These are phyloP conservation scores for Candida glucosophila DNA, from an alignment of 1,139 yeast genomes.

Conservation along the genomic window DNA sequence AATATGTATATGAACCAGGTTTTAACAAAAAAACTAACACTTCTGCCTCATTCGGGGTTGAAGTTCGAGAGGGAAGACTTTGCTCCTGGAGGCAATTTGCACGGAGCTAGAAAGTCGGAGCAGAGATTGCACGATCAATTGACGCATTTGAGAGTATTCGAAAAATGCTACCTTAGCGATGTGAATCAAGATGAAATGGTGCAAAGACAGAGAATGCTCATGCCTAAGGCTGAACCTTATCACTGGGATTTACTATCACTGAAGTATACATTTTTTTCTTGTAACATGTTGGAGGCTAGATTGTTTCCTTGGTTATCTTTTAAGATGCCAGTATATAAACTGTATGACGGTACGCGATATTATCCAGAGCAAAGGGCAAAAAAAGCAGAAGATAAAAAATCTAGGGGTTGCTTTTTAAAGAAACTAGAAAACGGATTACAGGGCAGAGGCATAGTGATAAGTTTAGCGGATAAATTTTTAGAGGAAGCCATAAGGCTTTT, in stretches of 20 bases:
- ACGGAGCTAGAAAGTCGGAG: no score
- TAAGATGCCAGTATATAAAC: constrained; percentile 15
- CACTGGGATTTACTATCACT: no score
- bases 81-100: no score
- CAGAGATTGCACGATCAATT: constrained; percentile 31
- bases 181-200: not conserved
- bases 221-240: not conserved
- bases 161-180: constrained; percentile 28
- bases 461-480: constrained; percentile 24
- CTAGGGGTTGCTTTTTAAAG: constrained; percentile 8
- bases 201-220: not conserved
- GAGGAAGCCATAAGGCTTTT: constrained; percentile 20
- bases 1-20: no score
- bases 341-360: constrained; percentile 13
- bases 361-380: not conserved
- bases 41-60: no score
- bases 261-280: not conserved
- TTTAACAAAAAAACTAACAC: no score
- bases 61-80: no score
- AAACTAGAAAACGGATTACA: constrained; percentile 13
- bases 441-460: constrained; percentile 32
- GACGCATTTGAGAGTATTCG: constrained; percentile 32
- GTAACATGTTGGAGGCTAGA: constrained; percentile 8
- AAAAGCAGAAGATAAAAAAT: constrained; percentile 3
- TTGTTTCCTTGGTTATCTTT: constrained; percentile 20